Evolutionary conservation across 2,329 filamentous ascomycete species (phyloP).

Genomic region (Plenodomus lindquistii): DNA sequence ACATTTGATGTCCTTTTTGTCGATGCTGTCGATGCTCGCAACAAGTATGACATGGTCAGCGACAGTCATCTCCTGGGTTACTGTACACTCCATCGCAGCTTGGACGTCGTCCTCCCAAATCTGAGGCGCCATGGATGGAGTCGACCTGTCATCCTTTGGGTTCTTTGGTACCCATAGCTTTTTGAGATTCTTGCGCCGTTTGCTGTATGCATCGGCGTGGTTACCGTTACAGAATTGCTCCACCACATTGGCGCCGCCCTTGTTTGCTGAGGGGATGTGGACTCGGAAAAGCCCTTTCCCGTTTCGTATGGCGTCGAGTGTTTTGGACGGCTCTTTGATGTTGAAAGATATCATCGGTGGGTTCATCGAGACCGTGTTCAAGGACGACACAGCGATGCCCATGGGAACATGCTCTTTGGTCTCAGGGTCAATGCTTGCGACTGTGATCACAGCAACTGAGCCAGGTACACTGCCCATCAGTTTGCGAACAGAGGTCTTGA

Average conservation of each 20-base stretch:
- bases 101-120: conserved; percentile 20
- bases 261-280: conserved; percentile 51
- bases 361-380: conserved; percentile 61
- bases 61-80: conserved; percentile 45
- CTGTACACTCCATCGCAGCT: conserved; percentile 39
- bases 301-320: conserved; percentile 57
- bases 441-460: conserved; percentile 61
- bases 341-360: conserved; percentile 68
- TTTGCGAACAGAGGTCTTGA: conserved; percentile 22
- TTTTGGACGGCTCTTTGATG: conserved; percentile 59
- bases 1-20: neutral
- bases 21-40: conserved; percentile 43
- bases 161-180: conserved; percentile 11
- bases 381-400: conserved; percentile 63
- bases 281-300: conserved; percentile 51
- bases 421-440: conserved; percentile 20
- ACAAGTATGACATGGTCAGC: conserved; percentile 55
- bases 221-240: conserved; percentile 38
- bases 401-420: conserved; percentile 22
- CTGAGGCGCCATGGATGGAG: conserved; percentile 18
- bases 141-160: neutral
- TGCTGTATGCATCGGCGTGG: conserved; percentile 21
- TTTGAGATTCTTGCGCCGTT: conserved; percentile 11
- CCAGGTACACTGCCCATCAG: conserved; percentile 61
- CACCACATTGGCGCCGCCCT: conserved; percentile 32